phyloP scores from a whole-genome alignment of 345 rosid species.

The Boechera divaricarpa region DNA sequence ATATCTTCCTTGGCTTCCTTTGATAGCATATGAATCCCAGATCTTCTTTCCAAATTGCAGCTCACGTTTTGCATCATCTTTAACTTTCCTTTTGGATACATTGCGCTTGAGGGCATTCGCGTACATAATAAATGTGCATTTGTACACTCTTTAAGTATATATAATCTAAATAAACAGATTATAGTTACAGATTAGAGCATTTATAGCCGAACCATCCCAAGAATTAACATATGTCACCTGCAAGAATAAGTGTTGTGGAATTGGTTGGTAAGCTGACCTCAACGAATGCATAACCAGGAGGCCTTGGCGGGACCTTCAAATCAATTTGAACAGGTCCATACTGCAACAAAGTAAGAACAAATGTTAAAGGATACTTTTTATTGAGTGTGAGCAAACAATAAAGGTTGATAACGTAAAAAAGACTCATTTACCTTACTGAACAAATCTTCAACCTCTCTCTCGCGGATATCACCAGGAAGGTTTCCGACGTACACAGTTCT shows the following conservation, averaged over 20 bases:
- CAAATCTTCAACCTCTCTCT: constrained; percentile 90
- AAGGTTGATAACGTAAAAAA: not conserved
- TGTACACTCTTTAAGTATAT: no score
- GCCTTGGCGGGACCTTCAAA: constrained; percentile 93
- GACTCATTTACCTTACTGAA: constrained; percentile 68
- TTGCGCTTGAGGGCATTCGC: no score
- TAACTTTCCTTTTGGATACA: constrained; percentile 62
- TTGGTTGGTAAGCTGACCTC: constrained; percentile 58
- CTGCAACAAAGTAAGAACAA: constrained; percentile 48
- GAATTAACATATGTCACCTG: not conserved
- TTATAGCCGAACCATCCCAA: not conserved
- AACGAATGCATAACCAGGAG: constrained; percentile 96
- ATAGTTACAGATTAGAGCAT: no score
- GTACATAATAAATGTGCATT: no score
- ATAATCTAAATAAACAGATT: constrained; percentile 58
- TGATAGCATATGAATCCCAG: constrained; percentile 11
- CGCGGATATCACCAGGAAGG: constrained; percentile 92
- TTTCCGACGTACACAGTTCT: constrained; percentile 91
- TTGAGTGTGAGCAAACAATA: not conserved
- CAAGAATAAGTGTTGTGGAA: not conserved
- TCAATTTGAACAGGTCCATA: constrained; percentile 89
- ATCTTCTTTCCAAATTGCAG: constrained; percentile 29
- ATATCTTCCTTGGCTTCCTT: constrained; percentile 23
- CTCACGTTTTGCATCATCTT: constrained; percentile 6
- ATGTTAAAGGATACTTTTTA: not conserved